Base-by-base conservation (phyloP, 768 basidiomycete genomes). In the Cyclocybe cylindracea region DNA sequence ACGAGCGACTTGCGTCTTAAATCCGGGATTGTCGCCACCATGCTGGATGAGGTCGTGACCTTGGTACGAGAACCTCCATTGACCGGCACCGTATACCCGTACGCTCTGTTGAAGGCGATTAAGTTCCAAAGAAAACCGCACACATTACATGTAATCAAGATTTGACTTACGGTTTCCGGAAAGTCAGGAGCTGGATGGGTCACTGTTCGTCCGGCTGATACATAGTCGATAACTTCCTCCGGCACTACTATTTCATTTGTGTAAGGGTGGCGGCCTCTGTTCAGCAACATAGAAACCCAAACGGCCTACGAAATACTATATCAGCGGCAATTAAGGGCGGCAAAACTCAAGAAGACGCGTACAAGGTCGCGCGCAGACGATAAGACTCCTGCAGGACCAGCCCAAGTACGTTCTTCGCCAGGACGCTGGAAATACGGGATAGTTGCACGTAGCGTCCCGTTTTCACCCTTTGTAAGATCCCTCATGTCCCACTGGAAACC, bases 21-120 rank as follows among this genome's bases (percentile, higher is more conserved):
- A 76, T 2, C 75, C 75, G 1, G 74, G 72, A 52, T 72, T 71
- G 41, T 61, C 66, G 3, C 77, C 75, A 2, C 73, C 73, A 55
- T 78, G 76, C 48, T 77, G 75, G 38, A 78, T 67, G 7, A 76
- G 60, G 44, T 75, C 73, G 43, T 70, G 67, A 4, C 75, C 75
- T 18, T 66, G 71, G 44, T 76, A 76, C 0, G 72, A 66, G 48
- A 65, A 75, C 9, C 70, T 51, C 56, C 63, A 67, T 57, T 76
- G 76, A 8, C 68, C 76, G 11, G 66, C 66, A 0, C 74, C 76
- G 35, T 78, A 77, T 1, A 74, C 69, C 31, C 60, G 66, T 0
- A 71, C 66, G 44, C 71, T 72, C 76, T 76, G 46, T 6, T n/a
- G 10, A 13, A 24, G 24, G 3, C 5, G 3, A 3, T 24, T 24